Evolutionary conservation across 768 basidiomycete genomes (phyloP), one percentile per base, ranked within the genome.

Genomic region (Lactifluus piperatus): DNA sequence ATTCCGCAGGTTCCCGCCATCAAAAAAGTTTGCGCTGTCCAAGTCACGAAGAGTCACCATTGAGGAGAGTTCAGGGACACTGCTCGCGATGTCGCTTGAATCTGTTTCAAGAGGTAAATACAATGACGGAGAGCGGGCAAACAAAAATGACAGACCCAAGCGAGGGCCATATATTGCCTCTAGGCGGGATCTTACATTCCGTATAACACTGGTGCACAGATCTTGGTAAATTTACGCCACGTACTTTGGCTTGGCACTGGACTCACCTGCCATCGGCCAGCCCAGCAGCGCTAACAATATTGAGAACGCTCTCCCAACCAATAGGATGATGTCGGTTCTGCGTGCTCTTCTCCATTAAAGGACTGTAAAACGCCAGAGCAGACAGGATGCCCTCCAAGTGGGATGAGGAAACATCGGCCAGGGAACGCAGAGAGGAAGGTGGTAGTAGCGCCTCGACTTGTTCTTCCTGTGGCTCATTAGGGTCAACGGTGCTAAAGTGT

Each of bases 301-400:
- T 77, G 20, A 89, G 70, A n/a, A 89, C 79, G 50, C 74, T 73
- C 54, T 80, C 76, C 87, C 88, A 90, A 34, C 74, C 74, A 52
- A 88, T 73, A 5, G 84, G 80, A 50, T 75, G 76, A 8, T 83
- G 71, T 11, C 88, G 79, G 65, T 85, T 81, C 64, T 86, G 85
- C 77, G 83, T 77, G 60, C 82, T 83, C 30, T 79, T 76, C 22
- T 80, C 73, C 2, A 79, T 77, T 2, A 75, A 68, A 9, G 84
- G 85, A 0, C 79, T 77, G 58, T 85, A 80, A 20, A 76, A 74
- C 7, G 80, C 80, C 41, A 89, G 68, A 24, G 79, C 67, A 46
- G 77, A 77, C 27, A 91, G 69, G 20, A 85, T 73, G 6, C 73
- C 75, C 22, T 79, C 73, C 10, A 90, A 73, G 47, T 78, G 74